Evolutionary conservation across 345 rosid genomes (phyloP), one percentile per base, ranked within the genome.

Genomic region (Eucalyptus pauciflora): DNA sequence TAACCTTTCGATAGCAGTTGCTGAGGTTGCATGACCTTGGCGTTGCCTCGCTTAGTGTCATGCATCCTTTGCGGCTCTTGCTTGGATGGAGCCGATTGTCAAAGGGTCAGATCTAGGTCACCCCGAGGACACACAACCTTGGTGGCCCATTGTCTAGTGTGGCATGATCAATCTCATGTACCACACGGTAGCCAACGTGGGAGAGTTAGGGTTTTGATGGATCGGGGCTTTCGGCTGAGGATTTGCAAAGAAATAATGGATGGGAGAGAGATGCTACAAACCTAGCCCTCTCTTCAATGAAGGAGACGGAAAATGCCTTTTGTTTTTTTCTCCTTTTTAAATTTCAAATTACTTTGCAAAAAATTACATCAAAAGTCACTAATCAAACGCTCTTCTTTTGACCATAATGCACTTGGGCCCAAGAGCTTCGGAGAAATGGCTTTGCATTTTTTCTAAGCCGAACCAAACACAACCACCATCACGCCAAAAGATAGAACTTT

Each of bases 141-240:
- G 37, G 71, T 14, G 33, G 37, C 37, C 71, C 20, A 14, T 64
- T 31, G 33, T 64, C 18, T 7, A 8, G 76, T n/a, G 37, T 64
- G 37, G 76, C 20, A 7, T 13, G 37, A 64, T 64, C 18, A 64
- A n/a, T 64, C 76, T 64, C 5, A 64, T 3, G 37, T 64, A 14
- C 10, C 1, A 0, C 20, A 14, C 20, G 3, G 5, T 64, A 64
- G 76, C 37, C 18, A 64, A 64, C 2, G 3, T 4, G 3, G 17
- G 20, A 64, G 76, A 7, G 37, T 64, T n/a, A n/a, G 33, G 18
- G 33, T 64, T 64, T 64, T 64, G 33, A 62, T 62, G 69, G 31
- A 62, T 29, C 0, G 0, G 1, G n/a, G 16, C 69, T 29, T 12
- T 62, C n/a, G 3, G 64, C 11, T 25, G 64, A 58, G 64, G n/a